A percentile compares a stretch with the other conserved stretches of the same genome.
Evolutionary conservation across 139 green algal genomes (phyloP).

Genomic region (Haematococcus lacustris): DNA sequence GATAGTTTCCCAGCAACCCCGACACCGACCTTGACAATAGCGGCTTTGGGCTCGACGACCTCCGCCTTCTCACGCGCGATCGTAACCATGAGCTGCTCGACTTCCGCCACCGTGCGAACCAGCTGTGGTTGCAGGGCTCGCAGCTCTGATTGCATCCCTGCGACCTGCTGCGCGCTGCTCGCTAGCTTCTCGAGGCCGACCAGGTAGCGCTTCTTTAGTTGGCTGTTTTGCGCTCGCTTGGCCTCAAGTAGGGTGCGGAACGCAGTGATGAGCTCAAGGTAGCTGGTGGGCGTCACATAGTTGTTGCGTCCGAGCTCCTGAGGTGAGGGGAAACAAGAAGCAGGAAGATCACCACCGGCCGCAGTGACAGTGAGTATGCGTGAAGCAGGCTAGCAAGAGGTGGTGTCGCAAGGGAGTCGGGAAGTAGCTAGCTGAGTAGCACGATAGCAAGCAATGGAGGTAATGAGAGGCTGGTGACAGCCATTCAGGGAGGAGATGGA

Average conservation of each 20-base stretch:
- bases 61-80: slow-evolving; percentile 63
- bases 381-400: not conserved
- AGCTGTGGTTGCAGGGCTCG: slow-evolving; percentile 69
- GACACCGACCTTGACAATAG: slow-evolving; percentile 14
- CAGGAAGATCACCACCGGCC: not conserved
- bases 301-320: slow-evolving; percentile 49
- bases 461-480: not conserved
- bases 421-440: not conserved
- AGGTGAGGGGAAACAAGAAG: not conserved
- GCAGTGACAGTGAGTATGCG: not conserved
- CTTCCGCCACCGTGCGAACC: slow-evolving; percentile 58
- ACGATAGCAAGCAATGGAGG: not conserved
- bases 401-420: not conserved
- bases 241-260: slow-evolving; percentile 47
- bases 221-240: slow-evolving; percentile 25
- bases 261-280: slow-evolving; percentile 68
- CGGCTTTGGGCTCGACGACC: slow-evolving; percentile 53
- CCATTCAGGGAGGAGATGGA: not conserved
- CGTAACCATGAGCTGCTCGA: slow-evolving; percentile 50
- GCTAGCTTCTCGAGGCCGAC: slow-evolving; percentile 66
- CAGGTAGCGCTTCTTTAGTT: slow-evolving; percentile 8
- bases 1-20: not conserved
- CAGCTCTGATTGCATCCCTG: slow-evolving; percentile 62
- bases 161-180: slow-evolving; percentile 50
- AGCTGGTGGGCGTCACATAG: slow-evolving; percentile 77